Percentiles rank a stretch among this genome's conserved stretches.
Evolutionary conservation across 805 yeast genomes (phyloP).

Genomic region (Komagataella pseudopastoris): DNA sequence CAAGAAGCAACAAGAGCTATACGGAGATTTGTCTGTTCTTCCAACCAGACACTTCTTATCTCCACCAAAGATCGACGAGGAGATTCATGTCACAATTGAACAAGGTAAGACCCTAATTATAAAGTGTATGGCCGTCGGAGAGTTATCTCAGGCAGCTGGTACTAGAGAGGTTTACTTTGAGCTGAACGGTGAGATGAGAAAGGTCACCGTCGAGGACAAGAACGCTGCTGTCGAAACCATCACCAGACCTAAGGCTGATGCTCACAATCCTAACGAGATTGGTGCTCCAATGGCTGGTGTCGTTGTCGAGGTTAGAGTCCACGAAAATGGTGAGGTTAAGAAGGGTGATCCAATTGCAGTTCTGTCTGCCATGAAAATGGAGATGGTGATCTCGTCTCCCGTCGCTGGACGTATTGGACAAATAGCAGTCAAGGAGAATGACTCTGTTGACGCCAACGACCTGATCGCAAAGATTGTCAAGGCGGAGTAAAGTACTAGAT

Average conservation of each 20-base stretch:
- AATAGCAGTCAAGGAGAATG: slow-evolving; percentile 75
- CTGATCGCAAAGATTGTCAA: slow-evolving; percentile 51
- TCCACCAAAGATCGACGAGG: slow-evolving; percentile 80
- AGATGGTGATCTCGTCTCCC: slow-evolving; percentile 94
- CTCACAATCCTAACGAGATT: slow-evolving; percentile 76
- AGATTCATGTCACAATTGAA: slow-evolving; percentile 79
- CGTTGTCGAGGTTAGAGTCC: slow-evolving; percentile 85
- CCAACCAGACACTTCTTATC: slow-evolving; percentile 88
- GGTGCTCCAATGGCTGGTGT: slow-evolving; percentile 99
- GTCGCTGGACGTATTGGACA: slow-evolving; percentile 74
- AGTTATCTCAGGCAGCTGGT: slow-evolving; percentile 74
- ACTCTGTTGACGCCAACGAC: slow-evolving; percentile 91
- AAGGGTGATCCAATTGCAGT: slow-evolving; percentile 95
- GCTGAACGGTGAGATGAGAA: slow-evolving; percentile 96
- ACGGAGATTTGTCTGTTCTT: slow-evolving; percentile 85
- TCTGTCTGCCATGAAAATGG: slow-evolving; percentile 98
- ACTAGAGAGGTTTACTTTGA: slow-evolving; percentile 94
- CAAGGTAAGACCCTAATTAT: slow-evolving; percentile 89
- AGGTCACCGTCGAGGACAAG: slow-evolving; percentile 84
- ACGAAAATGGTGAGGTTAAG: slow-evolving; percentile 78
- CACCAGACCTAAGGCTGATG: slow-evolving; percentile 82
- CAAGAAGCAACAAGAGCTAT: slow-evolving; percentile 59
- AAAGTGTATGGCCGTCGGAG: slow-evolving; percentile 88
- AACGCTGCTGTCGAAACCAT: slow-evolving; percentile 74
- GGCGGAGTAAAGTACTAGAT: not conserved